Base-by-base conservation (phyloP, 768 basidiomycete species). In the Clavaria fumosa region DNA sequence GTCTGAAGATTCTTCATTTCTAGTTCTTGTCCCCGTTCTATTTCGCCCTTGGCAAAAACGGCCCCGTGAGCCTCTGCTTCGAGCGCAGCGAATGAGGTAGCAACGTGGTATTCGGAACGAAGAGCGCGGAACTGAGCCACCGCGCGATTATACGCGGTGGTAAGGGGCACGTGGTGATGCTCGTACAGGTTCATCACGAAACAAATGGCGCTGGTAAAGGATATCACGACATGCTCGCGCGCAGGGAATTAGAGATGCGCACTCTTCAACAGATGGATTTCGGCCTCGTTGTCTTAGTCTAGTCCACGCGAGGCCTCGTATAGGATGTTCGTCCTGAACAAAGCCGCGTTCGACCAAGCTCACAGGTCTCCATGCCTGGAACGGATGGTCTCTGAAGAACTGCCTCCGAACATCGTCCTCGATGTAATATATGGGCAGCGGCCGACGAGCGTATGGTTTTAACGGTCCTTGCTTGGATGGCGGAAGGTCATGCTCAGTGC, bases 351-450 rank as follows among this genome's bases (percentile, higher is more conserved):
- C 95, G 0, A 84, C 72, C 36, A 99, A 54, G 7, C 70, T 75
- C 6, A 66, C 64, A 2, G 88, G 75, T 30, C 91, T 67, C 57
- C 91, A 83, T 2, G 88, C 80, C 60, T 99, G 91, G 51, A 95
- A 95, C 5, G 95, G 90, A 54, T 95, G 91, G 61, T 99, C 95
- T 28, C 66, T 64, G 64, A 91, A 97, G 66, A 99, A 97, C 54
- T 85, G 84, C 38, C 74, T 66, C 23, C 95, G 75, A 41, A 97
- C 62, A 43, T 70, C 65, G 55, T 99, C 95, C 52, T 93, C 88
- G 27, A 81, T 41, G 53, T 90, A 95, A 38, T 64, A 63, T 35
- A 97, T 68, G 7, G 70, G 67, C 33, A 69, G 43, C 1, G 81
- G 78, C 19, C 58, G 59, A 20, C 61, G 57, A 32, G 61, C 61